Evolutionary conservation across 441 rosid species (phyloP).

Genomic region (Erysimum cheiri): DNA sequence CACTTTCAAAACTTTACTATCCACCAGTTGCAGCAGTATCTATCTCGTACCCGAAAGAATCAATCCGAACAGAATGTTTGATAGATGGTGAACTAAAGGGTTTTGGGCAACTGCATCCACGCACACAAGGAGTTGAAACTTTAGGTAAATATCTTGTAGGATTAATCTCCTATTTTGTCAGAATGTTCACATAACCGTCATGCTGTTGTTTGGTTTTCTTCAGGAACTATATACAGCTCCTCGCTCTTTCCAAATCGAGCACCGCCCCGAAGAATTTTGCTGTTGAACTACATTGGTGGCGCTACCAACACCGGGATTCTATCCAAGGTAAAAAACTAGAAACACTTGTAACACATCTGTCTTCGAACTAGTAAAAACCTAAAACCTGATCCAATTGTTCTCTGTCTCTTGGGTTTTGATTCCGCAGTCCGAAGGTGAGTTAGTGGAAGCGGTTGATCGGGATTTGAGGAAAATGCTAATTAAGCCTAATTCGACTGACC

Average conservation of each 20-base stretch:
- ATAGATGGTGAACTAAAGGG: conserved; percentile 93
- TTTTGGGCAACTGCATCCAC: conserved; percentile 84
- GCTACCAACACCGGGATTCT: conserved; percentile 23
- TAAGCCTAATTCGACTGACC: conserved; percentile 50
- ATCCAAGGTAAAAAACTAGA: conserved; percentile 12
- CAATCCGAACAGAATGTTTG: conserved; percentile 75
- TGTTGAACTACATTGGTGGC: conserved; percentile 18
- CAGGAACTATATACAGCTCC: conserved; percentile 34
- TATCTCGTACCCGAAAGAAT: conserved; percentile 86
- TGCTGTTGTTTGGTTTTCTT: conserved; percentile 2
- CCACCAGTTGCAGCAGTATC: conserved; percentile 98
- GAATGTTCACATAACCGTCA: conserved; percentile 1
- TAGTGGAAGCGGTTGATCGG: conserved; percentile 30
- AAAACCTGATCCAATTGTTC: not conserved
- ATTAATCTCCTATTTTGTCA: not conserved
- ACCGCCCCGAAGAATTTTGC: conserved; percentile 17
- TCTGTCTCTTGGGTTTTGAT: not conserved
- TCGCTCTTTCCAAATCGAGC: conserved; percentile 29
- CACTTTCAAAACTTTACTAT: conserved; percentile 84
- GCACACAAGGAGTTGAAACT: conserved; percentile 98
- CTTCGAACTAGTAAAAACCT: not conserved
- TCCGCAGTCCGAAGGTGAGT: conserved; percentile 14
- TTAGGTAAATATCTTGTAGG: conserved; percentile 59
- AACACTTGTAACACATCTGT: not conserved
- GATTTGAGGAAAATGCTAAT: conserved; percentile 30